phyloP scores from a whole-genome alignment of 768 basidiomycete species.

The Hydnomerulius pinastri region DNA sequence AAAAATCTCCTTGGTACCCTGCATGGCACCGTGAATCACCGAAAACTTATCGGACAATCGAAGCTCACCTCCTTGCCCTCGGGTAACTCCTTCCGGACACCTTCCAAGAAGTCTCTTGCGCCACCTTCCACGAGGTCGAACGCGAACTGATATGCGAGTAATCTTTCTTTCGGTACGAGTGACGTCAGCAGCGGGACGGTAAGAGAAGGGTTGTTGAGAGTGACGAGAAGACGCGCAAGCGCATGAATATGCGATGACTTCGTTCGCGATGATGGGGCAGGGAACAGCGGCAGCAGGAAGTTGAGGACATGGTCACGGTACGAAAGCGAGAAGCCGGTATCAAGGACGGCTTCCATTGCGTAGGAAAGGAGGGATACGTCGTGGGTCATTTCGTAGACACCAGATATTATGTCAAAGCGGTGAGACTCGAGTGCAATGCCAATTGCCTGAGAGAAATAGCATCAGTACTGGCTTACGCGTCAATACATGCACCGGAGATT shows the following conservation, averaged over 20 bases:
- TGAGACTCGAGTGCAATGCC: conserved; percentile 93
- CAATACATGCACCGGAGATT: too few relatives aligned
- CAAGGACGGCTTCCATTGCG: conserved; percentile 89
- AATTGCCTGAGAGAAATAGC: conserved; percentile 61
- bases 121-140: conserved; percentile 96
- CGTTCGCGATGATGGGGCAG: conserved; percentile 66
- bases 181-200: conserved; percentile 74
- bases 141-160: conserved; percentile 91
- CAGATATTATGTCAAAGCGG: conserved; percentile 82
- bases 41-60: not conserved
- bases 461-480: conserved; percentile 10
- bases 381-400: conserved; percentile 69
- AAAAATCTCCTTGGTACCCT: conserved; percentile 65
- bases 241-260: conserved; percentile 77
- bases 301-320: conserved; percentile 82
- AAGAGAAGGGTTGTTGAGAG: conserved; percentile 78
- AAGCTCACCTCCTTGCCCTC: conserved; percentile 61
- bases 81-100: conserved; percentile 67
- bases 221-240: conserved; percentile 86
- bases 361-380: conserved; percentile 86
- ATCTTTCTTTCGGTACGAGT: conserved; percentile 66
- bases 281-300: conserved; percentile 86
- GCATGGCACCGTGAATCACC: conserved; percentile 12
- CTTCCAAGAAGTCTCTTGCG: conserved; percentile 88
- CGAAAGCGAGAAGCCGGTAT: conserved; percentile 83